These are phyloP conservation scores for Phytopythium kandeliae DNA, from an alignment of 352 stramenopile species.

Conservation along the genomic window DNA sequence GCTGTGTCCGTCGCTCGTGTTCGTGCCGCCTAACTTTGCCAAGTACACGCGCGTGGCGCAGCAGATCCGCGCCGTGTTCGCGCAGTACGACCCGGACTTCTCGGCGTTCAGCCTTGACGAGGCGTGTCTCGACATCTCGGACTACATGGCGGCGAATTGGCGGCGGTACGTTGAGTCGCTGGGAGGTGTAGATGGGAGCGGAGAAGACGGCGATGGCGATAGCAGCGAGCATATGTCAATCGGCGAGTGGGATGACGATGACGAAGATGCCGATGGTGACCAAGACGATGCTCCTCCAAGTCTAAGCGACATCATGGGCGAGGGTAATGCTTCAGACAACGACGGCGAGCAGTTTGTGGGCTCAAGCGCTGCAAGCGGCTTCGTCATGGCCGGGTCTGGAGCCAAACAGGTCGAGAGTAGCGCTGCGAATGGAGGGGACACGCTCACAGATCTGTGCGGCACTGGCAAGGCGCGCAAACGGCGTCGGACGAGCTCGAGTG, in stretches of 20 bases:
- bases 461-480: not conserved
- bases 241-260: not conserved
- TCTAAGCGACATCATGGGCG: not conserved
- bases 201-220: not conserved
- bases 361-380: not conserved
- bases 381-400: not conserved
- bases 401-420: not conserved
- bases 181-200: not conserved
- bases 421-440: not conserved
- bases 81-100: constrained; percentile 93
- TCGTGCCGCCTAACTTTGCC: constrained; percentile 87
- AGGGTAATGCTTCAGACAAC: not conserved
- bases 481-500: not conserved
- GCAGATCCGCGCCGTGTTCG: constrained; percentile 81
- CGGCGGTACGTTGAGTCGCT: constrained; percentile 21
- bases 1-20: constrained; percentile 92
- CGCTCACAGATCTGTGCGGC: not conserved
- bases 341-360: not conserved
- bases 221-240: not conserved
- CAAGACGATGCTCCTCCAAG: not conserved
- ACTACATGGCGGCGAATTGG: constrained; percentile 76
- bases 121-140: constrained; percentile 92
- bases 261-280: not conserved
- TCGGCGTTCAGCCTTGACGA: constrained; percentile 92
- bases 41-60: constrained; percentile 86